A percentile compares a stretch with the other conserved stretches of the same genome.
Conservation (phyloP, 345 rosid species). For the Pseudoturritis turrita region DNA sequence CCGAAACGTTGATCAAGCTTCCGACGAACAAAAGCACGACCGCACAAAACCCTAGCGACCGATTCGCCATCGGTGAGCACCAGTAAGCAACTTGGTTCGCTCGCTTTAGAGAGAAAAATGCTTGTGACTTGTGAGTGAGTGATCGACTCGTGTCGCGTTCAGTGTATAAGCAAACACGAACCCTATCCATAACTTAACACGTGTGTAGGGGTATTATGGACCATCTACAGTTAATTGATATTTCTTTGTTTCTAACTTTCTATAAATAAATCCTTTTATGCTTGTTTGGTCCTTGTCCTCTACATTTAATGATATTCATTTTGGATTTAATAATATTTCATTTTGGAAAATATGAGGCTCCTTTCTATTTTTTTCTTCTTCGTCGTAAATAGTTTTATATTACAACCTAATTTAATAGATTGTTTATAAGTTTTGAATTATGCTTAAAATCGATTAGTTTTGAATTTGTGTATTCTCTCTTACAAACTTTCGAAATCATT, state of each 20-base stretch:
- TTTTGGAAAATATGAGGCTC: too few species aligned
- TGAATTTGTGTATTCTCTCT: too few species aligned
- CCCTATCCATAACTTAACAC: background rate
- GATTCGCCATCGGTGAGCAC: background rate
- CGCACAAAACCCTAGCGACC: background rate
- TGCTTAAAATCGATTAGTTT: too few species aligned
- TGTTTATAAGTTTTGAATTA: too few species aligned
- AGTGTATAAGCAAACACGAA: background rate
- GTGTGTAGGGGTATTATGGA: background rate
- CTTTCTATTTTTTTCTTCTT: too few species aligned
- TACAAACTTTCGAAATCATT: background rate
- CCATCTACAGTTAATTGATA: background rate
- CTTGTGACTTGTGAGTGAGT: background rate
- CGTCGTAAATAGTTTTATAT: too few species aligned
- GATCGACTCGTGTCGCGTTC: background rate
- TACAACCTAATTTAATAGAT: too few species aligned
- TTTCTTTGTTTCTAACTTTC: background rate
- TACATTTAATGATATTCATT: too few species aligned
- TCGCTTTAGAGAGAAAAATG: too few species aligned
- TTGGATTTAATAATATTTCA: too few species aligned
- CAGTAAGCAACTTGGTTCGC: background rate
- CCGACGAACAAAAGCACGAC: background rate
- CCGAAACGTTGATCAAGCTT: constrained; percentile 15
- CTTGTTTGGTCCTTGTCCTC: background rate
- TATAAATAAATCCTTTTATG: background rate